Percentiles rank a stretch among this genome's conserved stretches.
phyloP scores from a whole-genome alignment of 352 stramenopile genomes.

The Pythium aquatile region DNA sequence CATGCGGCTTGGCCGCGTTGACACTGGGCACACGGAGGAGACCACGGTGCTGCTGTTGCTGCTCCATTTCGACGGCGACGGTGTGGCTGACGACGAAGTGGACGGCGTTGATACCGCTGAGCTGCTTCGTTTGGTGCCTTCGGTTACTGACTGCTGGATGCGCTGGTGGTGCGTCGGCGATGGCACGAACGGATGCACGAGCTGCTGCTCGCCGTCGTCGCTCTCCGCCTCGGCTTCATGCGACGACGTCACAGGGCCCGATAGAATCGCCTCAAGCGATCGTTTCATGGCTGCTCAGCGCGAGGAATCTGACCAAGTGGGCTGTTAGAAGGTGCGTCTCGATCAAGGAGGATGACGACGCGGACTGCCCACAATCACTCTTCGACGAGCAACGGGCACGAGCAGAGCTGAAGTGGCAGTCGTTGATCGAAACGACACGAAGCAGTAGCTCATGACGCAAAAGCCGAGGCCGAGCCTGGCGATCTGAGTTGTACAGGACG shows the following conservation, averaged over 20 bases:
- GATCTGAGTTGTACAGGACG: constrained; percentile 25
- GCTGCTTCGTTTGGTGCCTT: not conserved
- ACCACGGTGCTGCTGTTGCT: not conserved
- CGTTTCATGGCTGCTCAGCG: constrained; percentile 17
- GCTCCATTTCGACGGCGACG: not conserved
- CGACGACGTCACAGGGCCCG: not conserved
- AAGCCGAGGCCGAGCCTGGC: constrained; percentile 1
- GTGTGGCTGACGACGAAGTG: not conserved
- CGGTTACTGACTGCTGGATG: not conserved
- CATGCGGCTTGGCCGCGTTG: constrained; percentile 12
- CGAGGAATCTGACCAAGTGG: not conserved
- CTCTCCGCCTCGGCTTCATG: constrained; percentile 3
- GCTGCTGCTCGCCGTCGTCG: constrained; percentile 3
- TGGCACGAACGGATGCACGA: constrained; percentile 20
- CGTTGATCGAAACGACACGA: constrained; percentile 2
- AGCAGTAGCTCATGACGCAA: not conserved
- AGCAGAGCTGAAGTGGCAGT: constrained; percentile 14
- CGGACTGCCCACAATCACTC: constrained; percentile 6
- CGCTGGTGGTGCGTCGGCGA: constrained; percentile 3
- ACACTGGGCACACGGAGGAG: constrained; percentile 10
- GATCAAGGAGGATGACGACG: not conserved
- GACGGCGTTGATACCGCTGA: not conserved
- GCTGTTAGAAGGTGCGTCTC: not conserved
- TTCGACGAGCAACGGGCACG: not conserved
- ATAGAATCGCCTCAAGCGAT: constrained; percentile 19